phyloP scores from a whole-genome alignment of 352 stramenopile genomes.

The Phytopythium litorale region DNA sequence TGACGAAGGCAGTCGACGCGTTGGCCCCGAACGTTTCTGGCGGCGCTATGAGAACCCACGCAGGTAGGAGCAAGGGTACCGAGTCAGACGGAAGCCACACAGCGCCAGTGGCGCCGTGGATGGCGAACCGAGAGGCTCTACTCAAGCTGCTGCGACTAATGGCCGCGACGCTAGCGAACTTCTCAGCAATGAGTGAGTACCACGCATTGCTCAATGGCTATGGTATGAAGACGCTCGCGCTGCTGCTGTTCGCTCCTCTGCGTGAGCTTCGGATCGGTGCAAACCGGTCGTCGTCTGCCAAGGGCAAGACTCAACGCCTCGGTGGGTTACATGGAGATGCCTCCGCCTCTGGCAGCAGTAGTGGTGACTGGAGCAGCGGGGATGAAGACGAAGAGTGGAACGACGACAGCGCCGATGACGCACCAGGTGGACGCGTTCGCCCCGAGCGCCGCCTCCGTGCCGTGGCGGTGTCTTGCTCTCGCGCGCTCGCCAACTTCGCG shows the following conservation, averaged over 20 bases:
- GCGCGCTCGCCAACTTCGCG: conserved; percentile 66
- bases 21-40: background rate
- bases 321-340: background rate
- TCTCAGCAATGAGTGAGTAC: conserved; percentile 62
- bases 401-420: background rate
- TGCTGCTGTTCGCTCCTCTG: conserved; percentile 42
- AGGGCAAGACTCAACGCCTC: background rate
- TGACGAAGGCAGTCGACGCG: conserved; percentile 39
- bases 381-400: background rate
- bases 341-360: background rate
- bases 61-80: background rate
- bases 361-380: background rate
- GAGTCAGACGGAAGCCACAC: background rate
- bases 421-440: background rate
- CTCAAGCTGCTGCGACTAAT: conserved; percentile 44
- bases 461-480: conserved; percentile 44
- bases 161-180: conserved; percentile 59
- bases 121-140: conserved; percentile 14
- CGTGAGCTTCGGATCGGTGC: conserved; percentile 26
- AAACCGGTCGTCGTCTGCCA: background rate
- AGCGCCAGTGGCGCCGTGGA: conserved; percentile 10
- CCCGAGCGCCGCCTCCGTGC: conserved; percentile 32
- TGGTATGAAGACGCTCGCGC: conserved; percentile 44
- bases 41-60: background rate
- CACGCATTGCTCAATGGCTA: conserved; percentile 42